Conservation (phyloP, 345 rosid species). For the Eutrema yunnanense region DNA sequence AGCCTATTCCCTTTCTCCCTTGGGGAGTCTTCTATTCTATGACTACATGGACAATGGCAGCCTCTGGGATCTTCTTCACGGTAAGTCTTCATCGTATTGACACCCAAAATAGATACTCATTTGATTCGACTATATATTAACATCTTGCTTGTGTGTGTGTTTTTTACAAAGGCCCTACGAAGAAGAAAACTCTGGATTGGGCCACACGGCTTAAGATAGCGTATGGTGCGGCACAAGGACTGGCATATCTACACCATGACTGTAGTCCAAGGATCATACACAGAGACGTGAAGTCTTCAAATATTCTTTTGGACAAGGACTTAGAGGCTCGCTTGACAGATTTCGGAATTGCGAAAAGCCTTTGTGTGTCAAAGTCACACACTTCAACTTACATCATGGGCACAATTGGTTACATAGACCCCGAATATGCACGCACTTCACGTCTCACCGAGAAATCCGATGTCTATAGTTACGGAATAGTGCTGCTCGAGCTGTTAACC, state of each 20-base stretch:
- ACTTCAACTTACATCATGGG: slow-evolving; percentile 91
- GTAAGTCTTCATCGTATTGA: slow-evolving; percentile 31
- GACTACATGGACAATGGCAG: slow-evolving; percentile 99
- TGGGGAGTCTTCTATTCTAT: slow-evolving; percentile 87
- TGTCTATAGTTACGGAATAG: slow-evolving; percentile 91
- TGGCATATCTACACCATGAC: slow-evolving; percentile 90
- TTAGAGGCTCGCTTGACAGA: slow-evolving; percentile 93
- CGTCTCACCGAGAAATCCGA: slow-evolving; percentile 90
- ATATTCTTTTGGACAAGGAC: slow-evolving; percentile 83
- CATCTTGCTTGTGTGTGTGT: slow-evolving; percentile 4
- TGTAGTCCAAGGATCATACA: slow-evolving; percentile 94
- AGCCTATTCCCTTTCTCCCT: slow-evolving; percentile 76
- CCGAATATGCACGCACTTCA: slow-evolving; percentile 95
- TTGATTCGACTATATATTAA: background rate
- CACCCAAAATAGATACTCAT: background rate
- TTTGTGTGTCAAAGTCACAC: slow-evolving; percentile 71
- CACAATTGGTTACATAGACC: slow-evolving; percentile 95
- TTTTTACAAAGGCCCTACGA: slow-evolving; percentile 47
- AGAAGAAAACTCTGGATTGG: slow-evolving; percentile 88
- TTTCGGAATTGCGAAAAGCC: slow-evolving; percentile 90
- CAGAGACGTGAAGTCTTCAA: slow-evolving; percentile 89
- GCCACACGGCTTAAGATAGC: slow-evolving; percentile 73
- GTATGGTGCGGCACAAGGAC: slow-evolving; percentile 90
- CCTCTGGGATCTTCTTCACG: slow-evolving; percentile 95
- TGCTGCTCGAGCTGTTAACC: slow-evolving; percentile 84